These are phyloP conservation scores for Aspergillus baeticus DNA, from an alignment of 495 filamentous ascomycete genomes.

Conservation along the genomic window DNA sequence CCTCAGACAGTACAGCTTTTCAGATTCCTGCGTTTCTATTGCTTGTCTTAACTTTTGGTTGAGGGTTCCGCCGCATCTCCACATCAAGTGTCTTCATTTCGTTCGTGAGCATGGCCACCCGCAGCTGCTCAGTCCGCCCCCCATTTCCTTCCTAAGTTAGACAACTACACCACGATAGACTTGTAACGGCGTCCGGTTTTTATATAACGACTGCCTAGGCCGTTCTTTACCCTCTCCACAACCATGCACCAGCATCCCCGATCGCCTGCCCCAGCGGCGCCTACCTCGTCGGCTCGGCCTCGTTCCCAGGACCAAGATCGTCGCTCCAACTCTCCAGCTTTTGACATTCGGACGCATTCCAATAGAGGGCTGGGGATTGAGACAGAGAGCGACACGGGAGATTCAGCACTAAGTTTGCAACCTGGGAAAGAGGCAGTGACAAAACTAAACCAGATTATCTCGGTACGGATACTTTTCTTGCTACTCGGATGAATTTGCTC, in stretches of 20 bases:
- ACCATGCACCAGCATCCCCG: slow-evolving; percentile 84
- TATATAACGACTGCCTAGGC: slow-evolving; percentile 15
- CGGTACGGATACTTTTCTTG: slow-evolving; percentile 50
- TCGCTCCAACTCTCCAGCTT: slow-evolving; percentile 31
- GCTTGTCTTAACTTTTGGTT: slow-evolving; percentile 11
- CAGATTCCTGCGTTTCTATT: slow-evolving; percentile 8
- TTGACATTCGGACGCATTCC: slow-evolving; percentile 35
- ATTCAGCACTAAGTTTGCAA: slow-evolving; percentile 34
- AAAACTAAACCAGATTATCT: slow-evolving; percentile 87
- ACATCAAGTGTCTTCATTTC: slow-evolving; percentile 6
- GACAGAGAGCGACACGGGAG: slow-evolving; percentile 41
- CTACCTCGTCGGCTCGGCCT: slow-evolving; percentile 63
- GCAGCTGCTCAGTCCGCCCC: slow-evolving; percentile 26
- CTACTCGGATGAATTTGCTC: not conserved
- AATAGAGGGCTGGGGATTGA: slow-evolving; percentile 42
- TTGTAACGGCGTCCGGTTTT: slow-evolving; percentile 9
- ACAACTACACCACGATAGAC: slow-evolving; percentile 27
- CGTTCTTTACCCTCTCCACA: slow-evolving; percentile 1
- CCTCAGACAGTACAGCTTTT: slow-evolving; percentile 8
- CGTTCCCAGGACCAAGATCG: slow-evolving; percentile 64
- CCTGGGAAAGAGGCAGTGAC: slow-evolving; percentile 58
- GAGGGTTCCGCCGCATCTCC: not conserved
- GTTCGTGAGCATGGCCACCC: slow-evolving; percentile 44
- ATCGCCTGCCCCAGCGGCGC: slow-evolving; percentile 62
- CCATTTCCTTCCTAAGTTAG: slow-evolving; percentile 37